phyloP scores from a whole-genome alignment of 768 basidiomycete species.

The Suillus paluster region DNA sequence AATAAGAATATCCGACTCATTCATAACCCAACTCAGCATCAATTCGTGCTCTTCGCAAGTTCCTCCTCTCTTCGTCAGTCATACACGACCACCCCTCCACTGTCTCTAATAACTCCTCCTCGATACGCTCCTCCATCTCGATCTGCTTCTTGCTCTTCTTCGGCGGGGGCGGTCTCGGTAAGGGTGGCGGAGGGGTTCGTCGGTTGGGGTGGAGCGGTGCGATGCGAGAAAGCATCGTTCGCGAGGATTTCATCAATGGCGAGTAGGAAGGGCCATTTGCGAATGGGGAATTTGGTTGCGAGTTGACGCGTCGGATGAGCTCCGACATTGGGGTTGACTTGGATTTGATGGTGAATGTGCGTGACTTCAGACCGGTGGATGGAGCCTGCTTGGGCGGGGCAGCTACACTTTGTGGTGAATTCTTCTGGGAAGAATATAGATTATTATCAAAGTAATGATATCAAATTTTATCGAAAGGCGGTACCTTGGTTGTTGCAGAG shows the following conservation, averaged over 20 bases:
- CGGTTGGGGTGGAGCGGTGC: slow-evolving; percentile 79
- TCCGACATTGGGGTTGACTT: slow-evolving; percentile 73
- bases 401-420: slow-evolving; percentile 10
- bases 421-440: slow-evolving; percentile 16
- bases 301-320: slow-evolving; percentile 73
- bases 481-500: slow-evolving; percentile 20
- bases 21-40: slow-evolving; percentile 69
- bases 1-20: slow-evolving; percentile 5
- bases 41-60: slow-evolving; percentile 61
- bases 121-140: slow-evolving; percentile 77
- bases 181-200: slow-evolving; percentile 73
- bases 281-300: slow-evolving; percentile 63
- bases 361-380: slow-evolving; percentile 16
- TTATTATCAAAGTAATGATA: background rate
- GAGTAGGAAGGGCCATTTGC: slow-evolving; percentile 50
- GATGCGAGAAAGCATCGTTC: slow-evolving; percentile 64
- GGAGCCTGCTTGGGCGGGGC: slow-evolving; percentile 13
- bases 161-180: slow-evolving; percentile 68
- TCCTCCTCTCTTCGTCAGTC: slow-evolving; percentile 48
- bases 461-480: background rate
- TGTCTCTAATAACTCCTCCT: slow-evolving; percentile 76
- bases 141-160: slow-evolving; percentile 84
- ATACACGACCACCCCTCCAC: slow-evolving; percentile 64
- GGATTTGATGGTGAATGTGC: slow-evolving; percentile 51
- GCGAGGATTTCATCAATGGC: slow-evolving; percentile 67